phyloP scores from a whole-genome alignment of 495 filamentous ascomycete species.

The Chaetomium tenue region DNA sequence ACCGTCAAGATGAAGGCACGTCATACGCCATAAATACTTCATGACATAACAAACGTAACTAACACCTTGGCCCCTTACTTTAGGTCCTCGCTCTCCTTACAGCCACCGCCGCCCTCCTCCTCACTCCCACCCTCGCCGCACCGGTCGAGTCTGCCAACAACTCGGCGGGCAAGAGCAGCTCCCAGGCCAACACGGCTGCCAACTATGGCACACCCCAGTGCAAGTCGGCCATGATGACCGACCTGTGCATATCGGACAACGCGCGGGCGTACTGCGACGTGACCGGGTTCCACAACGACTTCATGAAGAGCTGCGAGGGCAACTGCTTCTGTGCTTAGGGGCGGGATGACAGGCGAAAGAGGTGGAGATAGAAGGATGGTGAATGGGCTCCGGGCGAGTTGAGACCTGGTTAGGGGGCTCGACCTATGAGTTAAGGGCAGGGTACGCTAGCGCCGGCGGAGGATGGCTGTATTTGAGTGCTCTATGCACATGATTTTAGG shows the following conservation, averaged over 20 bases:
- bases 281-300: constrained; percentile 26
- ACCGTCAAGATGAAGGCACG: constrained; percentile 19
- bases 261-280: constrained; percentile 26
- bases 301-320: constrained; percentile 24
- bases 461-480: not conserved
- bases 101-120: not conserved
- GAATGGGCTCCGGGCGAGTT: not conserved
- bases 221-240: constrained; percentile 16
- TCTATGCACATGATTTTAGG: not conserved
- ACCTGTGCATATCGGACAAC: constrained; percentile 26
- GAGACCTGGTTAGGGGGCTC: not conserved
- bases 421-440: not conserved
- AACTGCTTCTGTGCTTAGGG: constrained; percentile 22
- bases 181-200: not conserved
- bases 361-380: no score
- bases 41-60: not conserved
- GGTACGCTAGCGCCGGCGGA: no score
- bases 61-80: not conserved
- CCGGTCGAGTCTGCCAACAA: not conserved
- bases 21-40: not conserved
- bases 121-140: constrained; percentile 10
- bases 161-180: not conserved
- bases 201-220: constrained; percentile 25
- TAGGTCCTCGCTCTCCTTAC: constrained; percentile 12
- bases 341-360: no score